phyloP scores from a whole-genome alignment of 1,284 basidiomycete species.

The Sporisorium sorghi region DNA sequence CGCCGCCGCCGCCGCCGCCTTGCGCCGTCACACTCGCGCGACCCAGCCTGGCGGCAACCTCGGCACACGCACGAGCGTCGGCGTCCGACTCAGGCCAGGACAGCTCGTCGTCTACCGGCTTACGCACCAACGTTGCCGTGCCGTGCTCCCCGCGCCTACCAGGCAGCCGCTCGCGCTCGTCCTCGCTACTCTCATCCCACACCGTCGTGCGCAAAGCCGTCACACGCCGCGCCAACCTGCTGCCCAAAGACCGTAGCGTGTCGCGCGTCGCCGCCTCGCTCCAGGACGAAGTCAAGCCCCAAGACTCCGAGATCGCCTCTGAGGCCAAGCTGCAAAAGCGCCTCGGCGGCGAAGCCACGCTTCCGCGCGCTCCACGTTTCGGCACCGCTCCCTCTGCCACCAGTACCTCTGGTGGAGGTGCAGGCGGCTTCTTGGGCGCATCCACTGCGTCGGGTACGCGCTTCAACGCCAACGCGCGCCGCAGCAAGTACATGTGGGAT shows the following conservation, averaged over 20 bases:
- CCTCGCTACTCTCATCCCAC: conserved; percentile 30
- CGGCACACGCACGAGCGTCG: conserved; percentile 30
- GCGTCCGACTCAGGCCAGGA: conserved; percentile 50
- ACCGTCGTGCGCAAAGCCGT: conserved; percentile 45
- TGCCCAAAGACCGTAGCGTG: conserved; percentile 53
- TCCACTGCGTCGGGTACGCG: no score
- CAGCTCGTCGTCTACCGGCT: conserved; percentile 41
- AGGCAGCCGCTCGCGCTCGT: conserved; percentile 30
- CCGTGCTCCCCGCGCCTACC: conserved; percentile 31
- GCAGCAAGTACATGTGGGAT: conserved; percentile 54
- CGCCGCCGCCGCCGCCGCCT: conserved; percentile 19
- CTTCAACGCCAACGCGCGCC: no score
- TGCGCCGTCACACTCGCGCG: no score
- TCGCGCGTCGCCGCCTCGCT: conserved; percentile 62
- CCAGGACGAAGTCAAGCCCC: conserved; percentile 57
- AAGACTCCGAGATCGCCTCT: conserved; percentile 63
- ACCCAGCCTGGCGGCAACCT: no score
- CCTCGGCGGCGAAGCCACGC: conserved; percentile 43
- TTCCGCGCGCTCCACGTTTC: conserved; percentile 44
- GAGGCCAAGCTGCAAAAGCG: conserved; percentile 65
- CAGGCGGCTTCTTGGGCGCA: conserved; percentile 36
- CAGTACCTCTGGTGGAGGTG: no score
- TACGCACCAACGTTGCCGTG: conserved; percentile 10
- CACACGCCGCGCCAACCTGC: conserved; percentile 37
- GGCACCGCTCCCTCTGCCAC: no score